phyloP scores from a whole-genome alignment of 345 rosid genomes.

The Limnanthes douglasii region DNA sequence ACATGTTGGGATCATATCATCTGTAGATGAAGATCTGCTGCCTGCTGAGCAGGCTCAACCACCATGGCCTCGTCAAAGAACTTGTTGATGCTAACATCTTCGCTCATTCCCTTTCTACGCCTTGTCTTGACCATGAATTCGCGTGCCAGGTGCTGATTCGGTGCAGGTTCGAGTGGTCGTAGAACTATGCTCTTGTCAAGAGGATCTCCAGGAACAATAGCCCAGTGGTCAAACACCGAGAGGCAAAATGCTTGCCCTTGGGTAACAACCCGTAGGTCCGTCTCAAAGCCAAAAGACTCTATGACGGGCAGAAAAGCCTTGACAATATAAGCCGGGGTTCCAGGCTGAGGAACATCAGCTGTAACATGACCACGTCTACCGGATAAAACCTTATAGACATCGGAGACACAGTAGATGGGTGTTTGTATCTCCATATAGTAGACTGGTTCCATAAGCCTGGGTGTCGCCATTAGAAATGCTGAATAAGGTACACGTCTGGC shows the following conservation, averaged over 20 bases:
- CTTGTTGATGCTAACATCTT: constrained; percentile 81
- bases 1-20: constrained; percentile 67
- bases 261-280: constrained; percentile 80
- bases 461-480: constrained; percentile 91
- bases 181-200: constrained; percentile 79
- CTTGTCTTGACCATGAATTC: constrained; percentile 37
- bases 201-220: constrained; percentile 87
- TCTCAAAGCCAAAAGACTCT: constrained; percentile 90
- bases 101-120: constrained; percentile 94
- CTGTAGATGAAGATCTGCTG: constrained; percentile 61
- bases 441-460: constrained; percentile 98
- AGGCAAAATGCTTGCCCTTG: constrained; percentile 83
- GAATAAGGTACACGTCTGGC: constrained; percentile 90
- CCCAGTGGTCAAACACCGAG: constrained; percentile 84
- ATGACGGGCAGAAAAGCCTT: constrained; percentile 91
- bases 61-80: constrained; percentile 85
- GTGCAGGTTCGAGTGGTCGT: constrained; percentile 86
- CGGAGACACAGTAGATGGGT: constrained; percentile 91
- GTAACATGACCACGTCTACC: constrained; percentile 97
- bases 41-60: constrained; percentile 77
- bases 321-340: constrained; percentile 90
- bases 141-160: constrained; percentile 83
- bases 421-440: constrained; percentile 99
- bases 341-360: constrained; percentile 96
- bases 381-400: constrained; percentile 82